phyloP scores from a whole-genome alignment of 192 early-diverging fungal species.

The Dissophora ornata region DNA sequence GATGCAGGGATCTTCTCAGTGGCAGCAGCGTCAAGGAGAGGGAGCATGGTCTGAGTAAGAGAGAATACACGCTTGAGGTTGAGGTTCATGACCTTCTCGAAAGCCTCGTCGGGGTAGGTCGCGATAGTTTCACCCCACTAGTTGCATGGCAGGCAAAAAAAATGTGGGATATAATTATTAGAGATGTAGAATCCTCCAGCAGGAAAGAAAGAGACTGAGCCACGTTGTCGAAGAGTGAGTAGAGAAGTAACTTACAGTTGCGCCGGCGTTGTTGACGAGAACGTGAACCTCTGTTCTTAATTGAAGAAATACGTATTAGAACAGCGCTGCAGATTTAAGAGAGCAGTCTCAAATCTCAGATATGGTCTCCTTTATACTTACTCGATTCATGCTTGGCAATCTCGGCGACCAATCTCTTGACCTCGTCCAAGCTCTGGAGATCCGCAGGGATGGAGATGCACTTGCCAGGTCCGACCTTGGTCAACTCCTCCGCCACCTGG shows the following conservation, averaged over 20 bases:
- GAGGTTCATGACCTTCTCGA: conserved; percentile 84
- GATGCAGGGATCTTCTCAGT: conserved; percentile 67
- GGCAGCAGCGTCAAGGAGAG: conserved; percentile 71
- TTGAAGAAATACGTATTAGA: no score
- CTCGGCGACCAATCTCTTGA: conserved; percentile 64
- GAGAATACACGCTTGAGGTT: conserved; percentile 88
- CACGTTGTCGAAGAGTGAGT: conserved; percentile 18
- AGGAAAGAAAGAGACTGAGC: not conserved
- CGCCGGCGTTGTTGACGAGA: conserved; percentile 90
- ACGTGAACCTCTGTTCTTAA: conserved; percentile 74
- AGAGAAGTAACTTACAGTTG: conserved; percentile 42
- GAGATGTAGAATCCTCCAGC: no score
- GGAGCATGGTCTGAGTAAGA: conserved; percentile 80
- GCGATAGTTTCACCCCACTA: conserved; percentile 64
- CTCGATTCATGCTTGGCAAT: conserved; percentile 69
- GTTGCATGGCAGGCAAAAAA: not conserved
- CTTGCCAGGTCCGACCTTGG: conserved; percentile 71
- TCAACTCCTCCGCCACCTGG: conserved; percentile 75
- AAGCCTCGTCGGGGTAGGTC: conserved; percentile 70
- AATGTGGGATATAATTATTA: not conserved
- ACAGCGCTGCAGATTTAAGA: no score
- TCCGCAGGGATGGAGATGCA: conserved; percentile 82
- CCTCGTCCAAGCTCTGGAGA: conserved; percentile 69
- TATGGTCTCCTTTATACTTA: no score
- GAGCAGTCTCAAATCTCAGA: no score